Conservation (phyloP, 768 basidiomycete species). For the Tephrocybe sp. region DNA sequence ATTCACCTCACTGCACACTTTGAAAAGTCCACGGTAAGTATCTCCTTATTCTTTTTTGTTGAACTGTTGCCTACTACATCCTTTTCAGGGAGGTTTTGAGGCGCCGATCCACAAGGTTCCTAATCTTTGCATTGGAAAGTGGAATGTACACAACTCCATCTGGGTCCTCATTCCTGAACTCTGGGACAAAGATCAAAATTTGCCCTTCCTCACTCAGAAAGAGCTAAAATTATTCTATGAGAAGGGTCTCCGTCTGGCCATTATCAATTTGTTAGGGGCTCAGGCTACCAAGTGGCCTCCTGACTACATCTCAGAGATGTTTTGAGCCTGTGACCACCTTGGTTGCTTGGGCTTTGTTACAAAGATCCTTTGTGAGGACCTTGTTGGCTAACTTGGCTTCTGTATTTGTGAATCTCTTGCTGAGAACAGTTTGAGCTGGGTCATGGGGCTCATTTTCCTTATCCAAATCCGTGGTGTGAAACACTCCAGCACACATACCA, state of each 20-base stretch:
- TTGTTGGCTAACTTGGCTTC: not conserved
- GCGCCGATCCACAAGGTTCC: constrained; percentile 2
- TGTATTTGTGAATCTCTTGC: not conserved
- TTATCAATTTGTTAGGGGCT: not conserved
- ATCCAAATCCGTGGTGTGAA: constrained; percentile 11
- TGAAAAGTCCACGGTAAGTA: not conserved
- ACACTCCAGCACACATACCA: not conserved
- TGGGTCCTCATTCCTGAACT: constrained; percentile 2
- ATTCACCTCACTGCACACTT: not conserved
- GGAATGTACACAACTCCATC: not conserved
- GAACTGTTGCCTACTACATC: not conserved
- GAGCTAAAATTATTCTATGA: constrained; percentile 10
- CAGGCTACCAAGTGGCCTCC: not conserved
- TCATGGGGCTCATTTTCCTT: constrained; percentile 1
- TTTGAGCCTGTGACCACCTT: not conserved
- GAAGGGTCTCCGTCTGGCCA: constrained; percentile 10
- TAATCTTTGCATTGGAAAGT: constrained; percentile 8
- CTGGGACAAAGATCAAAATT: not conserved
- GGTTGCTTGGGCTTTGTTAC: not conserved
- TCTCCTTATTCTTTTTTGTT: not conserved
- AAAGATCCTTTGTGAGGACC: not conserved
- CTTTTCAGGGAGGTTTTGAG: not conserved
- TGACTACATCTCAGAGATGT: not conserved
- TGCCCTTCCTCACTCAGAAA: not conserved
- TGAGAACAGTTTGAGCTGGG: not conserved